Evolutionary conservation across 768 basidiomycete genomes (phyloP), one percentile per base, ranked within the genome.

Genomic region (Rhizopogon salebrosus): DNA sequence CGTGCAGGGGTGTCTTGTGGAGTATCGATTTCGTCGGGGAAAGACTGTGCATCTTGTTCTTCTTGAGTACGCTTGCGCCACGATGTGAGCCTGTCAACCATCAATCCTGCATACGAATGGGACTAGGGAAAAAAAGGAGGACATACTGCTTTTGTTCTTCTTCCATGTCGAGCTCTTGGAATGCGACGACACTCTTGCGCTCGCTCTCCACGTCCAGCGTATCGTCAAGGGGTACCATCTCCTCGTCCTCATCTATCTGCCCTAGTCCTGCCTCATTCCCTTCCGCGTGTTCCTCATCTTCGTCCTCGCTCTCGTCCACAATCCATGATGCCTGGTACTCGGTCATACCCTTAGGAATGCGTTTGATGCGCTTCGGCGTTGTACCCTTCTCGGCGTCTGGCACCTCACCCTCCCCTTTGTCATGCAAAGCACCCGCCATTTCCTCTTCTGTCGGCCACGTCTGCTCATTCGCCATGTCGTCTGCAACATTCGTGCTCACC

Each of bases 391-490:
- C 65, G 1, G 89, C 89, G 56, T 87, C 86, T 2, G 89, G 84
- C 14, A 89, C 64, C 3, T 53, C 46, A 3, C 66, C 62, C 38
- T 61, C 65, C 18, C 36, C 57, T 0, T 58, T 56, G 18, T 34
- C 36, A 18, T 26, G 49, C 7, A 42, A 57, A 0, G 62, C 70
- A 6, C 70, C 78, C 20, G 73, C 74, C 85, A 98, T 91, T 66
- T 98, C 95, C 63, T 98, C 95, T 66, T 98, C 93, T 0, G 93
- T 95, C 1, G 95, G 95, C 95, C 95, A 98, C 0, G 95, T 99
- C 68, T 99, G 95, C 62, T 99, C 95, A 64, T 95, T 97, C 34
- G 79, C 83, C 69, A 97, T 78, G 52, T 91, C 85, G 61, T 98
- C 94, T 4, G 88, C 90, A 22, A 89, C 84, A 65, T 95, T 94